Evolutionary conservation across 73 alveolate species (phyloP), one percentile per base, ranked within the genome.

Genomic region (Paramecium pentaurelia): DNA sequence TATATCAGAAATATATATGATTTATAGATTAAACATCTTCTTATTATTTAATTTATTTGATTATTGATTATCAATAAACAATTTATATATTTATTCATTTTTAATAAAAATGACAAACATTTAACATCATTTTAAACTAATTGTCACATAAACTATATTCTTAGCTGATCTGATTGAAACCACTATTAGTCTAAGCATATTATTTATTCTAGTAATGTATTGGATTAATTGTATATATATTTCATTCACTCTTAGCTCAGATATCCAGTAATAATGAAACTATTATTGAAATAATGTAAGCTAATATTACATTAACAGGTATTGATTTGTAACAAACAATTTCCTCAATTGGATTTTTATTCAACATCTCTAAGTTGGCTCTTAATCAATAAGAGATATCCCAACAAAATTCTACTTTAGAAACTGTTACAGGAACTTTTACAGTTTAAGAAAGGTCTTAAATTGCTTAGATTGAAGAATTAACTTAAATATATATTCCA

Each of bases 91-190:
- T 22, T 22, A 22, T 54, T 18, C 32, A 54, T 54, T 18, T 54
- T 49, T 20, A 54, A 18, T 20, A 6, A 54, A 2, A 64, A 64
- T 64, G 84, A 34, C 84, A 28, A 64, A 64, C 51, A 64, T 64
- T 64, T 64, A 64, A 64, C 84, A 64, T 64, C 84, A 64, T 64
- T 64, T 64, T 64, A 64, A 64, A 64, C 28, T 64, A 34, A 64
- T 64, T 2, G 84, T 64, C 25, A 64, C 84, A 64, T 27, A 64
- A 64, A 64, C 84, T 6, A 28, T 64, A 14, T 64, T 64, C 84
- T 34, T 64, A 64, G 84, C 84, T 28, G 84, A 64, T 64, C 7
- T 64, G 51, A 64, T 64, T 6, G 84, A 64, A 64, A 64, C 47
- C 6, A 64, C 84, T 5, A 64, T 64, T 28, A 32, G 84, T 27